phyloP scores from a whole-genome alignment of 441 rosid species.

The Adansonia rubrostipa region DNA sequence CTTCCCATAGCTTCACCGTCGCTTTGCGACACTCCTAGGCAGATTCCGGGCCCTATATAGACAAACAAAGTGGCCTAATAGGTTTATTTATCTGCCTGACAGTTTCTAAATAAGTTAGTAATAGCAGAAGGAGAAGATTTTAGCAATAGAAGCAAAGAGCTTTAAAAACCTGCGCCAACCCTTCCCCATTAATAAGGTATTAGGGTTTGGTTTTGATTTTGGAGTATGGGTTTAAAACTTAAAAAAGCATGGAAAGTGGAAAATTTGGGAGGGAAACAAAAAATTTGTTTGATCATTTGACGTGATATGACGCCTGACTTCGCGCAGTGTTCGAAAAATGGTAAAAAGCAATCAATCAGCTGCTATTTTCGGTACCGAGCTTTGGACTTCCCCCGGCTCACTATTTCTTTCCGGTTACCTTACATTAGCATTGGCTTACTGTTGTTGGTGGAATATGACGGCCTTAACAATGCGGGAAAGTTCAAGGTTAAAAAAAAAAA shows the following conservation, averaged over 20 bases:
- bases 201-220: not conserved
- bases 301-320: not conserved
- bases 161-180: not conserved
- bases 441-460: too few species aligned
- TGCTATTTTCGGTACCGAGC: not conserved
- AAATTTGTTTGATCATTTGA: not conserved
- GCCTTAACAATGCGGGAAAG: too few species aligned
- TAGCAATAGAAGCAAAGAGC: not conserved
- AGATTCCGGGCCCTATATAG: not conserved
- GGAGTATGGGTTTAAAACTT: not conserved
- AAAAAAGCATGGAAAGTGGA: not conserved
- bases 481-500: too few species aligned
- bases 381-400: not conserved
- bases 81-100: not conserved
- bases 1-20: conserved; percentile 3
- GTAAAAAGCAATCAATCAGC: not conserved
- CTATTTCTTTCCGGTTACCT: too few species aligned
- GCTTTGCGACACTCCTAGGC: not conserved
- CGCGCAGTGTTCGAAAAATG: not conserved
- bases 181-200: not conserved
- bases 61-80: not conserved
- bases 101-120: not conserved
- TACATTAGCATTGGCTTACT: too few species aligned
- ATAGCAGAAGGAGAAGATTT: not conserved
- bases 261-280: conserved; percentile 18